Conservation (phyloP, 257 asterid species). For the Leonotis leonurus region DNA sequence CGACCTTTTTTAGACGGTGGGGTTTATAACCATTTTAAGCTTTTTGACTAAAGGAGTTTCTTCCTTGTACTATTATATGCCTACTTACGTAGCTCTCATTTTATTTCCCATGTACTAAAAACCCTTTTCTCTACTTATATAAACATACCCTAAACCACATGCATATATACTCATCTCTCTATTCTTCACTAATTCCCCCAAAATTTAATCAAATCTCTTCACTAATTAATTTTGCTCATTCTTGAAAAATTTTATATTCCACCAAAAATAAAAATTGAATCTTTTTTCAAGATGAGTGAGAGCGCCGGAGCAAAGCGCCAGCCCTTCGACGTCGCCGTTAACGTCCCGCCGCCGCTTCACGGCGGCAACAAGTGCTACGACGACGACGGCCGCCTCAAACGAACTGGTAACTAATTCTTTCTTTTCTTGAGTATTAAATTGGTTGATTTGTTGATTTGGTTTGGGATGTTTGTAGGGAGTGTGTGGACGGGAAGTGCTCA, state of each 20-base stretch:
- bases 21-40: too few relatives aligned
- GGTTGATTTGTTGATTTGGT: neutral
- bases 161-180: too few relatives aligned
- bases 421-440: neutral
- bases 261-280: neutral
- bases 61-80: too few relatives aligned
- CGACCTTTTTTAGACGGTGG: too few relatives aligned
- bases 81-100: too few relatives aligned
- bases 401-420: slow-evolving; percentile 25
- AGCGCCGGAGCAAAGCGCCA: slow-evolving; percentile 25
- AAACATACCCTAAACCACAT: too few relatives aligned
- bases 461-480: slow-evolving; percentile 15
- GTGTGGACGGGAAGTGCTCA: slow-evolving; percentile 54
- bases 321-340: slow-evolving; percentile 39
- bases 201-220: too few relatives aligned
- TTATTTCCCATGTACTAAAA: too few relatives aligned
- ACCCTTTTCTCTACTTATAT: too few relatives aligned
- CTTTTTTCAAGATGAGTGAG: slow-evolving; percentile 61
- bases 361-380: slow-evolving; percentile 34
- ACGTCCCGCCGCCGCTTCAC: slow-evolving; percentile 24
- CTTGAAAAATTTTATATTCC: neutral
- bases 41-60: too few relatives aligned
- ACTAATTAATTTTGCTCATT: neutral
- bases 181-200: too few relatives aligned
- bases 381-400: slow-evolving; percentile 44